Percentiles rank a stretch among this genome's conserved stretches.
Conservation (phyloP, 2,329 filamentous ascomycete genomes). For the Pseudogymnoascus sp. region DNA sequence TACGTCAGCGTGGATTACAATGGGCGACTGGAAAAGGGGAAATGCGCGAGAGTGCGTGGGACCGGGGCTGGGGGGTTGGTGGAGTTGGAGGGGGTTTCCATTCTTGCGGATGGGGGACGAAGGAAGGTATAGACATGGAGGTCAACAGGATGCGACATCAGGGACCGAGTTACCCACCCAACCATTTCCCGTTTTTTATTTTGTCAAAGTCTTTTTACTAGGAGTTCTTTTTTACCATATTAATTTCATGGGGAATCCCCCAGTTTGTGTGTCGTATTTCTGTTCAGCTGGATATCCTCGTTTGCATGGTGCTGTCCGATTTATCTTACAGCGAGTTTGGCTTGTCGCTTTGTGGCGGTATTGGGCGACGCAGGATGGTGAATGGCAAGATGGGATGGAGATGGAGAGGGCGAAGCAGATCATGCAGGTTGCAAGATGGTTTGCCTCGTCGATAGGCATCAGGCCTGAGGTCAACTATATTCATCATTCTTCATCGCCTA, state of each 20-base stretch:
- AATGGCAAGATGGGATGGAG: not conserved
- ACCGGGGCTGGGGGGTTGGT: not conserved
- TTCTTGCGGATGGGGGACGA: not conserved
- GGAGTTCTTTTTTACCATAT: not conserved
- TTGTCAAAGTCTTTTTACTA: constrained; percentile 4
- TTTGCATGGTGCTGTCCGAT: not conserved
- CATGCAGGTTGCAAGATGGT: not conserved
- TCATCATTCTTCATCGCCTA: not conserved
- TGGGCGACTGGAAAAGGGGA: not conserved
- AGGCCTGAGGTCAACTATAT: not conserved
- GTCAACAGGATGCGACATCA: not conserved
- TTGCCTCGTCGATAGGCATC: not conserved
- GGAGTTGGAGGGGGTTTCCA: constrained; percentile 4
- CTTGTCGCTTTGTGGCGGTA: not conserved
- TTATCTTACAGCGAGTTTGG: not conserved
- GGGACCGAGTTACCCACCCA: not conserved
- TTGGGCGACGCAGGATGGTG: not conserved
- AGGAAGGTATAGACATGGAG: not conserved
- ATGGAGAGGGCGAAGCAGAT: not conserved
- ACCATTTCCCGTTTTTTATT: not conserved
- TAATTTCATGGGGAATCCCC: constrained; percentile 1
- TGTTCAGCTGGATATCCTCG: not conserved
- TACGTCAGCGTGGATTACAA: not conserved
- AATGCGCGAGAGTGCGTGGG: not conserved
- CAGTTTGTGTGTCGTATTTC: constrained; percentile 1